Percentiles rank a stretch among this genome's conserved stretches.
Evolutionary conservation across 148 eudicot genomes (phyloP).

Genomic region (Cornus suecica): DNA sequence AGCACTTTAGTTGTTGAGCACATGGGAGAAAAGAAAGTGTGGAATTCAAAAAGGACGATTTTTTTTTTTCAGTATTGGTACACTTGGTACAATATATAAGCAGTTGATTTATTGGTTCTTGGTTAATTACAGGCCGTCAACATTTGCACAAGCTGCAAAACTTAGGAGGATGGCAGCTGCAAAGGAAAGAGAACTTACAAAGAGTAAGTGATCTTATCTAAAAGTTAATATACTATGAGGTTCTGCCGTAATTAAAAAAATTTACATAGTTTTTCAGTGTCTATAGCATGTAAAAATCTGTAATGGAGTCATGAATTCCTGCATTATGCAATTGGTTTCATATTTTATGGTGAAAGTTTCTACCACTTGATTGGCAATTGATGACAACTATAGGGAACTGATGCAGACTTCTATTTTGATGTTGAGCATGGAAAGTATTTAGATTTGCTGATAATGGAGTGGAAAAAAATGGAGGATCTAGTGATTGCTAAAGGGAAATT

Average conservation of each 20-base stretch:
- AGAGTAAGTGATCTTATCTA: constrained; percentile 45
- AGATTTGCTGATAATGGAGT: background rate
- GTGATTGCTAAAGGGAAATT: too few species aligned
- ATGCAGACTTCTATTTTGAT: background rate
- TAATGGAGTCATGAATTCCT: background rate
- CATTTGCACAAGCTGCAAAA: constrained; percentile 98
- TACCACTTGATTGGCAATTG: background rate
- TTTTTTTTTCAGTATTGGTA: background rate
- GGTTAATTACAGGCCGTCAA: constrained; percentile 73
- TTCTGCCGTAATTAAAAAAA: background rate
- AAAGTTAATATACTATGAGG: background rate
- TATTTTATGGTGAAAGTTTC: background rate
- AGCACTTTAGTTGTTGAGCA: background rate
- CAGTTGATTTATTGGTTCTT: background rate
- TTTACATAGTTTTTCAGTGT: background rate
- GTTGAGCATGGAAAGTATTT: too few species aligned
- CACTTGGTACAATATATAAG: background rate
- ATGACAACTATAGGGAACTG: background rate
- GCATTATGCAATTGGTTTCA: background rate
- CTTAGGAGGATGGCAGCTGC: constrained; percentile 84
- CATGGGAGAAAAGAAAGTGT: background rate
- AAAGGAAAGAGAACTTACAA: constrained; percentile 87
- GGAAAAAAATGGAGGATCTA: background rate
- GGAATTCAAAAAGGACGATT: background rate
- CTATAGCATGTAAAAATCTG: background rate